Conservation (phyloP, 2,329 filamentous ascomycete genomes). For the Xylariaceae sp. region DNA sequence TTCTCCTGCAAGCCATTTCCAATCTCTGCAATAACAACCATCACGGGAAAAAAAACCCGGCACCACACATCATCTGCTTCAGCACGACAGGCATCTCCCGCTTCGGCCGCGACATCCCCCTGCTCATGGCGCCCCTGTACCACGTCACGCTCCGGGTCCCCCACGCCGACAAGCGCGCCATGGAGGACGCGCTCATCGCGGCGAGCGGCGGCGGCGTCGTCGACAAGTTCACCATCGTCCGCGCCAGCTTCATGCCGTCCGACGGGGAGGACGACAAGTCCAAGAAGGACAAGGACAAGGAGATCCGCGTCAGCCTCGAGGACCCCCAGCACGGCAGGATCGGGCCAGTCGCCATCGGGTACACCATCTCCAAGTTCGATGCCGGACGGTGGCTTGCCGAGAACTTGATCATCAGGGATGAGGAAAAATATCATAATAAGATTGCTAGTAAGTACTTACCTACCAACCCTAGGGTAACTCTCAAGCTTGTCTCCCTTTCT, state of each 20-base stretch:
- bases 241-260: conserved; percentile 33
- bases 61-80: conserved; percentile 34
- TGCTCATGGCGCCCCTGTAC: conserved; percentile 41
- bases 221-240: conserved; percentile 30
- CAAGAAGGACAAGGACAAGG: conserved; percentile 22
- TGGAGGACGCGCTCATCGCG: conserved; percentile 35
- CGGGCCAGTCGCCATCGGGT: conserved; percentile 39
- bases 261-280: too few relatives aligned
- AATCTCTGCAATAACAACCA: conserved; percentile 26
- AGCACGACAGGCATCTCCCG: conserved; percentile 40
- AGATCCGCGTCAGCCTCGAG: conserved; percentile 38
- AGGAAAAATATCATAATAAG: conserved; percentile 31
- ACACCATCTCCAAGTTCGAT: conserved; percentile 43
- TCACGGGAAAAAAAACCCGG: too few relatives aligned
- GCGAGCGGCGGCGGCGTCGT: conserved; percentile 26
- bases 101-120: conserved; percentile 38
- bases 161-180: conserved; percentile 43
- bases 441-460: conserved; percentile 20
- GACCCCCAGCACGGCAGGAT: conserved; percentile 27
- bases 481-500: too few relatives aligned
- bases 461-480: too few relatives aligned
- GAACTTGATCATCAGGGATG: conserved; percentile 29
- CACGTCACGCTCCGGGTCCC: conserved; percentile 35
- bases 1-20: conserved; percentile 37
- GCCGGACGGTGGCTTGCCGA: conserved; percentile 44